These are phyloP conservation scores for Trichocladium antarcticum DNA, from an alignment of 495 filamentous ascomycete species.

Conservation along the genomic window DNA sequence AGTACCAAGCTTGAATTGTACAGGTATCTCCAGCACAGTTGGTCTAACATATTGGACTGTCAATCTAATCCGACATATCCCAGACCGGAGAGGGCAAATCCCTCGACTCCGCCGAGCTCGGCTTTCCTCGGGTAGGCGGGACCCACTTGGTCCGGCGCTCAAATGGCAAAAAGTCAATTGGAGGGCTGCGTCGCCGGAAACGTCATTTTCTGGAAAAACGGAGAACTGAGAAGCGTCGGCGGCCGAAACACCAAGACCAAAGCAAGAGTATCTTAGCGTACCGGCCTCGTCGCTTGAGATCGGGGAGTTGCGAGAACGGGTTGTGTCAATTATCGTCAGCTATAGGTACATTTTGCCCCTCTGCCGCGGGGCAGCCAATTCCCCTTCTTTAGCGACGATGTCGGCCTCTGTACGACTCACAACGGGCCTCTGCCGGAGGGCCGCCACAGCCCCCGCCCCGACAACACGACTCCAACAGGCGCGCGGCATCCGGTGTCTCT, in stretches of 20 bases:
- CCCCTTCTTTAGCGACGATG: constrained; percentile 11
- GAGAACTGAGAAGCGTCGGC: not conserved
- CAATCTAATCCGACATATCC: no score
- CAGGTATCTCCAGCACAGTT: no score
- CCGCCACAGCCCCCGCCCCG: constrained; percentile 7
- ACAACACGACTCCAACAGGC: constrained; percentile 6
- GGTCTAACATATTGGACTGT: no score
- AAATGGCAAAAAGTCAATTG: constrained; percentile 23
- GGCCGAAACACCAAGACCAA: constrained; percentile 4
- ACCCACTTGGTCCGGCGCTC: constrained; percentile 8
- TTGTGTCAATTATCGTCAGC: not conserved
- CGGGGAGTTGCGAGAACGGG: not conserved
- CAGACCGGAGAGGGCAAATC: no score
- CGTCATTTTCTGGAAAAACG: constrained; percentile 18
- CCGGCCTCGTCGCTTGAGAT: no score
- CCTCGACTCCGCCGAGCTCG: constrained; percentile 1
- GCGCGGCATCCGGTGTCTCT: constrained; percentile 13
- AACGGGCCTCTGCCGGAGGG: constrained; percentile 22
- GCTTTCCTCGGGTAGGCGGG: constrained; percentile 16
- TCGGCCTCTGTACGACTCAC: constrained; percentile 23
- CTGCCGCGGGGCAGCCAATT: constrained; percentile 1
- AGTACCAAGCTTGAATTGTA: no score
- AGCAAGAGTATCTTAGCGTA: no score
- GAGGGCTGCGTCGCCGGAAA: constrained; percentile 10
- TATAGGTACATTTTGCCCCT: not conserved